Evolutionary conservation across 805 yeast species (phyloP), one percentile per base, ranked within the genome.

Genomic region (Saturnispora kantuleensis): DNA sequence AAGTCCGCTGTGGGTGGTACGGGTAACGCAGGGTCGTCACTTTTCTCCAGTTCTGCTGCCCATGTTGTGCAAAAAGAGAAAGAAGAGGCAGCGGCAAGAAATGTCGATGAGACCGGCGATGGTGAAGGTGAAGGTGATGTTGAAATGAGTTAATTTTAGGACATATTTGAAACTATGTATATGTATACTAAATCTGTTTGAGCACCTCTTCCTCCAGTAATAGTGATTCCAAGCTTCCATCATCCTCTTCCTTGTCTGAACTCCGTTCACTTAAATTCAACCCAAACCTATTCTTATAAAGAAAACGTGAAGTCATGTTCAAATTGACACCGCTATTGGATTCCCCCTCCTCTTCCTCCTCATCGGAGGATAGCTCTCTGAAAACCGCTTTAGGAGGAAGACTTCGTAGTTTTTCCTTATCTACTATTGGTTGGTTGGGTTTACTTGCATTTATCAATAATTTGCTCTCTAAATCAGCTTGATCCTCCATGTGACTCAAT

Each of bases 1-100:
- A 62, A 67, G 44, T 69, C 68, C 29, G 71, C 71, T 1, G 70
- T 64, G 12, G 69, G 70, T 21, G 72, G 67, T 26, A 49, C 59
- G 29, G 62, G 59, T 31, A 40, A 21, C 31, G 61, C 55, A n/a
- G 56, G 56, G 12, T 50, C 52, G 9, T 47, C 51, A 7, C 42
- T 58, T 21, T 60, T 62, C 36, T 57, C 64, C 2, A 59, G 61
- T 48, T 55, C 63, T 48, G 60, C 62, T 3, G 64, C 64, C 12
- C 56, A 50, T 39, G 54, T 52, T 9, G 49, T 46, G 32, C 18
- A 35, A 10, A 42, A 42, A 31, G 40, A 42, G 10, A 34, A 42
- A 15, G 41, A 30, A 13, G 41, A 29, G 16, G 26, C 26, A 18
- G 21, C 16, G 13, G 28, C 32, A 3, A 17, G 16, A 10, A 33